Evolutionary conservation across 2,329 filamentous ascomycete genomes (phyloP).

Genomic region (Fusarium acutatum): DNA sequence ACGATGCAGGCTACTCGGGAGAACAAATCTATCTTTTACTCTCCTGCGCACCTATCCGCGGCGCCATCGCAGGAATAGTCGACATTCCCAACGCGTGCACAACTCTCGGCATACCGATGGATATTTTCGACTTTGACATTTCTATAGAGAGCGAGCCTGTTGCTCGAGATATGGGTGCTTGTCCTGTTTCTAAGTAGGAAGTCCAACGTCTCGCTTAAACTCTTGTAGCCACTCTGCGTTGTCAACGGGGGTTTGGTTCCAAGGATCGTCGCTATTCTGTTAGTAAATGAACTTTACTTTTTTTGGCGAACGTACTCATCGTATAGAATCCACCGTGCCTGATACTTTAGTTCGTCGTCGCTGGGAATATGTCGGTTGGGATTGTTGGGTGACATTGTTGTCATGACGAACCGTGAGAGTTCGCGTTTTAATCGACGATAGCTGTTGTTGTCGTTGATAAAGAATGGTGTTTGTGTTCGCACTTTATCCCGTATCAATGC

Average conservation of each 20-base stretch:
- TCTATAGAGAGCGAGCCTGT: conserved; percentile 66
- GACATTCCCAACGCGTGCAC: conserved; percentile 93
- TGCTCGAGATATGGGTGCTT: conserved; percentile 41
- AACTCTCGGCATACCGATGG: conserved; percentile 86
- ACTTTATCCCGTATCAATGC: conserved; percentile 12
- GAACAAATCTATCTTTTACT: conserved; percentile 88
- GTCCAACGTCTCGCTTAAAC: conserved; percentile 35
- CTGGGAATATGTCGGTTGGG: conserved; percentile 28
- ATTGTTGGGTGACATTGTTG: conserved; percentile 32
- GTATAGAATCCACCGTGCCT: conserved; percentile 31
- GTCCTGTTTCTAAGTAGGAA: conserved; percentile 29
- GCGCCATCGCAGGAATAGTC: conserved; percentile 88
- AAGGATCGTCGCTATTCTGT: conserved; percentile 26
- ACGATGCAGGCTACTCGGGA: conserved; percentile 56
- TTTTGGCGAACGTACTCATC: conserved; percentile 14
- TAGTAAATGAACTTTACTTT: not conserved
- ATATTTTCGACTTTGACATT: conserved; percentile 96
- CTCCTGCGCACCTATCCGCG: conserved; percentile 86
- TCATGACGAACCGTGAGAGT: conserved; percentile 28
- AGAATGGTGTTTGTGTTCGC: conserved; percentile 27
- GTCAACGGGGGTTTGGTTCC: conserved; percentile 37
- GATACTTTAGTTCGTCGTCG: conserved; percentile 30
- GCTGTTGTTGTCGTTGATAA: conserved; percentile 34
- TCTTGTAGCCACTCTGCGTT: conserved; percentile 33
- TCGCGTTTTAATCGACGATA: conserved; percentile 24